A percentile compares a stretch with the other conserved stretches of the same genome.
These are phyloP conservation scores for Trebouxia sp. DNA, from an alignment of 139 green algal species.

Conservation along the genomic window DNA sequence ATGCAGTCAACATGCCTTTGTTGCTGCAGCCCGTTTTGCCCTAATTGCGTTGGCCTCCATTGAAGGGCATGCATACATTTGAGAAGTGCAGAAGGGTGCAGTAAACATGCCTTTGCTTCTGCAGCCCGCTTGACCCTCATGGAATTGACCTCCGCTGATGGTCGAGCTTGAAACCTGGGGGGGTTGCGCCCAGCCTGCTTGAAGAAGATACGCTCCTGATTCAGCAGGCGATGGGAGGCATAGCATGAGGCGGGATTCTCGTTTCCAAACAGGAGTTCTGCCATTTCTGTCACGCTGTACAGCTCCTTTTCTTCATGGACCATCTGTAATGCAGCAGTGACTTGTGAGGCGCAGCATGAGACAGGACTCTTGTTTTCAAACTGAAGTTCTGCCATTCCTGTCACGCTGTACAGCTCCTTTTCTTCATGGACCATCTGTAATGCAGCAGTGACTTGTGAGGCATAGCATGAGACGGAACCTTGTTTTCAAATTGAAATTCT, in stretches of 20 bases:
- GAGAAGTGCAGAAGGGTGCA: background rate
- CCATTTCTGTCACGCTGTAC: slow-evolving; percentile 40
- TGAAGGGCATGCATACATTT: no score
- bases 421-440: slow-evolving; percentile 13
- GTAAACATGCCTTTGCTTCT: background rate
- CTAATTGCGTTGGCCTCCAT: no score
- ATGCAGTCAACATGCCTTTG: no score
- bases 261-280: slow-evolving; percentile 41
- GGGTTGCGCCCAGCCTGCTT: slow-evolving; percentile 47
- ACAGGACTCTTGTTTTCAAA: slow-evolving; percentile 23
- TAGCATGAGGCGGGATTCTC: slow-evolving; percentile 29
- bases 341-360: slow-evolving; percentile 49
- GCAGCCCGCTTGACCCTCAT: slow-evolving; percentile 30
- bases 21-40: no score
- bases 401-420: slow-evolving; percentile 29
- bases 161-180: slow-evolving; percentile 45
- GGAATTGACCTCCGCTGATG: slow-evolving; percentile 27
- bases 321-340: slow-evolving; percentile 18
- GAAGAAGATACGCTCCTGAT: slow-evolving; percentile 67
- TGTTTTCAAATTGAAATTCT: slow-evolving; percentile 38
- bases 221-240: slow-evolving; percentile 62
- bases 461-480: slow-evolving; percentile 32
- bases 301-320: slow-evolving; percentile 8
- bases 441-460: slow-evolving; percentile 43
- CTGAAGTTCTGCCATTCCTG: slow-evolving; percentile 45